Percentiles rank a stretch among this genome's conserved stretches.
Conservation (phyloP, 495 filamentous ascomycete genomes). For the Patellaria atrata region DNA sequence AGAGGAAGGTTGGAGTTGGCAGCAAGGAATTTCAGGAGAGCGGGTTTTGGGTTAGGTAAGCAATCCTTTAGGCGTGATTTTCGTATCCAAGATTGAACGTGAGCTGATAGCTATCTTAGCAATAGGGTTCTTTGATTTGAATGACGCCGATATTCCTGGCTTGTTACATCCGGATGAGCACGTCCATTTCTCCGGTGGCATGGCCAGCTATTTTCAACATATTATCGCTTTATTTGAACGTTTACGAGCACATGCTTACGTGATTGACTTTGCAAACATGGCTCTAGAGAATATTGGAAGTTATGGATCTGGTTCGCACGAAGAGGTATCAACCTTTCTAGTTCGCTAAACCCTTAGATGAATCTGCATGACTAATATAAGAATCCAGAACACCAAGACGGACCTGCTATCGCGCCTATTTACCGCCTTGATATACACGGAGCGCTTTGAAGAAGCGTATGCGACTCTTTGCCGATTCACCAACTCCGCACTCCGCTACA, state of each 20-base stretch:
- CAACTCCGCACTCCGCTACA: conserved; percentile 44
- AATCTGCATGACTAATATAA: conserved; percentile 6
- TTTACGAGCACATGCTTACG: conserved; percentile 56
- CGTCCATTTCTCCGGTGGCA: conserved; percentile 57
- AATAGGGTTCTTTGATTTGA: conserved; percentile 21
- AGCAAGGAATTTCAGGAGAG: conserved; percentile 63
- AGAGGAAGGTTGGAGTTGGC: conserved; percentile 59
- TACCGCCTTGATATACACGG: conserved; percentile 58
- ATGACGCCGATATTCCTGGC: conserved; percentile 34
- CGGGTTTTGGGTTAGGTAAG: conserved; percentile 70
- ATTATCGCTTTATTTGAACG: conserved; percentile 69
- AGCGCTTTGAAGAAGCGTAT: conserved; percentile 69
- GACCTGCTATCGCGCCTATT: conserved; percentile 77
- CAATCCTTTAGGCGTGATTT: too few relatives aligned
- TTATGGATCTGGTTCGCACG: conserved; percentile 2
- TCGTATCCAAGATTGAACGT: too few relatives aligned
- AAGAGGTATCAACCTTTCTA: not conserved
- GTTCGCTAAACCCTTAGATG: not conserved
- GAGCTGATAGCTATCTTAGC: too few relatives aligned
- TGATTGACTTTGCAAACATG: conserved; percentile 69
- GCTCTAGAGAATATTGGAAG: conserved; percentile 40
- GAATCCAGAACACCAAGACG: conserved; percentile 23
- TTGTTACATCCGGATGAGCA: conserved; percentile 60
- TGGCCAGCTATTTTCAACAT: conserved; percentile 76
- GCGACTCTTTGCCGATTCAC: conserved; percentile 58